Evolutionary conservation across 2,329 filamentous ascomycete species (phyloP).

Genomic region (Fusarium concolor): DNA sequence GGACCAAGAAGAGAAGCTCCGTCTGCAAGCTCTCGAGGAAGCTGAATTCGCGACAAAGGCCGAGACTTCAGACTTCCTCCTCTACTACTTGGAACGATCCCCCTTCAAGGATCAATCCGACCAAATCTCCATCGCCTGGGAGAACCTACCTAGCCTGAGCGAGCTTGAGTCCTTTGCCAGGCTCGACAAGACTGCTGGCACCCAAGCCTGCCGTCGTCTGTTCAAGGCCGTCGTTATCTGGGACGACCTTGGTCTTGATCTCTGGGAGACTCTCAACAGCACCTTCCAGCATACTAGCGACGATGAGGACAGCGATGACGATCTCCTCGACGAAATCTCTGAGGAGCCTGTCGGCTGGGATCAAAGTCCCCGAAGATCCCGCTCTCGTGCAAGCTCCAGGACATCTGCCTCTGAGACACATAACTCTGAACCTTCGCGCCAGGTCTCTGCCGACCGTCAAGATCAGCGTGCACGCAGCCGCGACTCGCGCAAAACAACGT

Average conservation of each 20-base stretch:
- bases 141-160: constrained; percentile 50
- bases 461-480: constrained; percentile 29
- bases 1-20: constrained; percentile 37
- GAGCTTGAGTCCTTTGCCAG: constrained; percentile 50
- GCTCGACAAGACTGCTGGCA: constrained; percentile 51
- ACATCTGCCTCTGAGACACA: constrained; percentile 32
- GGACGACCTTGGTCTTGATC: constrained; percentile 52
- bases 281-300: constrained; percentile 21
- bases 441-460: constrained; percentile 31
- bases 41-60: constrained; percentile 48
- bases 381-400: constrained; percentile 35
- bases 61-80: constrained; percentile 50
- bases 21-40: constrained; percentile 44
- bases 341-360: constrained; percentile 35
- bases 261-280: constrained; percentile 49
- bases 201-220: constrained; percentile 51
- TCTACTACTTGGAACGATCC: constrained; percentile 49
- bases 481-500: constrained; percentile 24
- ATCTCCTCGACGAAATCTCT: constrained; percentile 30
- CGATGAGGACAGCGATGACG: constrained; percentile 23
- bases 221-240: constrained; percentile 55
- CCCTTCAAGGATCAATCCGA: constrained; percentile 46
- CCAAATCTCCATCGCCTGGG: constrained; percentile 51
- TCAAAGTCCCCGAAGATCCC: constrained; percentile 19
- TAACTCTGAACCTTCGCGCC: constrained; percentile 29